Base-by-base conservation (phyloP, 352 stramenopile genomes). In the Albugo laibachii region DNA sequence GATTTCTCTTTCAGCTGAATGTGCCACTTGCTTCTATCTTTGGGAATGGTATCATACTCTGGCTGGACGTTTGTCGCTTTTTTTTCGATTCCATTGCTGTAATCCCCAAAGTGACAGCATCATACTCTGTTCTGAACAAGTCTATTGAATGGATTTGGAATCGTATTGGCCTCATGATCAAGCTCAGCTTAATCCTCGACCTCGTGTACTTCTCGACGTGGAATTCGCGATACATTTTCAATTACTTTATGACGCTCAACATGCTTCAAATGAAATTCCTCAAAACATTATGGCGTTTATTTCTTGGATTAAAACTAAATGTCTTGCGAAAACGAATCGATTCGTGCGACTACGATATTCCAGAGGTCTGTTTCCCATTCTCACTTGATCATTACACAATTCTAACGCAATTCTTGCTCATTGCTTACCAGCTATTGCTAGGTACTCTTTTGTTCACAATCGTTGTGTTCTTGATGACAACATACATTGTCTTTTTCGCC, bases 251-350 rank as follows among this genome's bases (percentile, higher is more conserved):
- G 31, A 78, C 81, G 52, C 62, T 95, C 8, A 87, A 93, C 45
- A 62, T 61, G 37, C 57, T 81, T 24, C 80, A 97, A 49, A 75
- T 84, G 39, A 61, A 61, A 1, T 50, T 87, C 14, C 68, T 96
- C 41, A 74, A 72, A 38, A 87, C 83, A 16, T 59, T 95, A 0
- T 96, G 84, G 74, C 80, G 88, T 41, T 62, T 97, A 1, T 97
- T 97, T 55, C 59, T 93, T 36, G 92, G 92, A 16, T 94, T 93
- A 58, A 97, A 97, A 56, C 77, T 81, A 18, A 97, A 97, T 46
- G 61, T 96, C 11, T 49, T 97, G 19, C 74, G 88, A 13, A 70
- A 86, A 36, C 83, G 92, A 43, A 89, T 95, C 5, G 92, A 97
- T 56, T 87, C 87, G 34, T 93, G 92, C 58, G 65, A 95, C 49